Evolutionary conservation across 2,329 filamentous ascomycete species (phyloP).

Genomic region (Karstenula rhodostoma): DNA sequence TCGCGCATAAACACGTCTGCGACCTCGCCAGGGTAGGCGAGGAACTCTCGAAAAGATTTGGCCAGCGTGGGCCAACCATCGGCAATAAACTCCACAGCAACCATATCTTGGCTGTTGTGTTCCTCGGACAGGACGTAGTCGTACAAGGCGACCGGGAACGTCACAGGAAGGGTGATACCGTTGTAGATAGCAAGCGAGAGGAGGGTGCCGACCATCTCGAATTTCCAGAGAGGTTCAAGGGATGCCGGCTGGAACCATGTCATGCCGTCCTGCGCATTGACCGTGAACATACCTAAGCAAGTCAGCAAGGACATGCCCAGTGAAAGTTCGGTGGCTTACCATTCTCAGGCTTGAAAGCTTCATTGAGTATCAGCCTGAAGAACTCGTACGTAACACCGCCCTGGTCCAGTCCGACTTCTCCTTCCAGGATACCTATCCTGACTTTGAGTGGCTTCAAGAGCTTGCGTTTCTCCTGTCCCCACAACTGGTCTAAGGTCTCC

Average conservation of each 20-base stretch:
- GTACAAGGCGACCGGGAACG: conserved; percentile 86
- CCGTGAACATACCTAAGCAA: conserved; percentile 71
- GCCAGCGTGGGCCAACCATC: conserved; percentile 89
- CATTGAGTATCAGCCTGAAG: conserved; percentile 82
- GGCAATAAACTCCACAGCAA: conserved; percentile 72
- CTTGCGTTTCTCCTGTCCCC: conserved; percentile 83
- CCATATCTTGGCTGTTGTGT: conserved; percentile 52
- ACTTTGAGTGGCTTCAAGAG: conserved; percentile 87
- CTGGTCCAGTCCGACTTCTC: conserved; percentile 90
- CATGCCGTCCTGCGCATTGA: conserved; percentile 78
- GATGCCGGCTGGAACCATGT: conserved; percentile 89
- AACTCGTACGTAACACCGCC: conserved; percentile 97
- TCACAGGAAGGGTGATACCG: conserved; percentile 87
- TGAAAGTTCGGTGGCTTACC: conserved; percentile 54
- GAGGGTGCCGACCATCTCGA: conserved; percentile 86
- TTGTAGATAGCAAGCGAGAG: conserved; percentile 93
- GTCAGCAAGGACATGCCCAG: conserved; percentile 19
- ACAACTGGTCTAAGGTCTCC: conserved; percentile 79
- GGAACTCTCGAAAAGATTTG: conserved; percentile 74
- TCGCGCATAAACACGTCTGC: conserved; percentile 83
- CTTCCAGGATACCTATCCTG: conserved; percentile 78
- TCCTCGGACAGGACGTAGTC: conserved; percentile 76
- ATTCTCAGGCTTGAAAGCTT: conserved; percentile 79
- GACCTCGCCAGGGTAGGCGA: conserved; percentile 81
- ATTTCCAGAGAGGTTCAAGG: conserved; percentile 85